Conservation (phyloP, 208 protist species). For the Crithidia thermophila region DNA sequence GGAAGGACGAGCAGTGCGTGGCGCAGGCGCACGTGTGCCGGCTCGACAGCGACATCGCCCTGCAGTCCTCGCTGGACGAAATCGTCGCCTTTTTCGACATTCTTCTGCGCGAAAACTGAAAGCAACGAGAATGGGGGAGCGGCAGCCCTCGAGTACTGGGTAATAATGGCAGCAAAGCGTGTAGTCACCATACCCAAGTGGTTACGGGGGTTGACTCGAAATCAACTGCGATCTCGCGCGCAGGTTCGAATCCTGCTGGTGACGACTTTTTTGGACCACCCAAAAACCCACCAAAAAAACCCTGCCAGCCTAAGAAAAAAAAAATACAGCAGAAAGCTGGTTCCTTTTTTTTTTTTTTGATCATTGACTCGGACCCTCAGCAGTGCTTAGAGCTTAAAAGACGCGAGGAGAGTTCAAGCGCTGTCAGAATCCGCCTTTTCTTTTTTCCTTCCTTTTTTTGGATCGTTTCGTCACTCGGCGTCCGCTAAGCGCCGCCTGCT, state of each 20-base stretch:
- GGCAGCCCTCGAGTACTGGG: too few species aligned
- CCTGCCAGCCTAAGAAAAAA: too few species aligned
- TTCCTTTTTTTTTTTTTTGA: neutral
- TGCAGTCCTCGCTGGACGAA: constrained; percentile 62
- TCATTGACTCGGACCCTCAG: too few species aligned
- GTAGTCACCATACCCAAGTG: constrained; percentile 84
- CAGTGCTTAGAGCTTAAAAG: too few species aligned
- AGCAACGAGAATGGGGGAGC: neutral
- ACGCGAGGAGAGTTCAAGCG: too few species aligned
- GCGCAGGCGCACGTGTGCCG: constrained; percentile 55
- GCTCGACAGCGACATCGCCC: constrained; percentile 53
- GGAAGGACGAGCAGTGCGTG: constrained; percentile 52
- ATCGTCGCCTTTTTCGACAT: constrained; percentile 62
- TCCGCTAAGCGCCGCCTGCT: too few species aligned
- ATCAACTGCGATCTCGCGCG: constrained; percentile 92
- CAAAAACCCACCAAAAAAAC: too few species aligned
- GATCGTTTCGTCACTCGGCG: too few species aligned
- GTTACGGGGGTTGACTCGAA: constrained; percentile 92
- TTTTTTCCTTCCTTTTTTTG: too few species aligned
- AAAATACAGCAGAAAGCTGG: neutral
- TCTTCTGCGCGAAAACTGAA: constrained; percentile 33
- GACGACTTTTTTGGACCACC: constrained; percentile 22
- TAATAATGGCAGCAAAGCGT: too few species aligned
- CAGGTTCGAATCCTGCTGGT: constrained; percentile 88
- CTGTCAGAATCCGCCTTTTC: too few species aligned